phyloP scores from a whole-genome alignment of 176 grass and related monocot genomes.

The Oryza glaberrima region DNA sequence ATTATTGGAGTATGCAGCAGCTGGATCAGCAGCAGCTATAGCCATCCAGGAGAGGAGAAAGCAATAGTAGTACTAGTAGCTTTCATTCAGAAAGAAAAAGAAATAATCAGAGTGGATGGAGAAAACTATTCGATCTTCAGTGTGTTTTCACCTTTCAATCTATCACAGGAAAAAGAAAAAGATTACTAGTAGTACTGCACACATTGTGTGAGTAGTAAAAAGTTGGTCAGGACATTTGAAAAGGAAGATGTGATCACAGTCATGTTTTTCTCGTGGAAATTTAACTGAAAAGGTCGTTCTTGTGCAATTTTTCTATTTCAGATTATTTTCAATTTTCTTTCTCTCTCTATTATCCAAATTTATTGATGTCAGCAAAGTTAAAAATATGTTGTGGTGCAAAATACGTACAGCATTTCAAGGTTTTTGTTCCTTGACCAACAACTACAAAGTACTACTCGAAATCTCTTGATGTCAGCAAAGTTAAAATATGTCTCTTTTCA shows the following conservation, averaged over 20 bases:
- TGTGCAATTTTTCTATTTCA: not conserved
- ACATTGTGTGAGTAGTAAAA: not conserved
- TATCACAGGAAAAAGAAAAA: not conserved
- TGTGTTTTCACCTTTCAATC: conserved; percentile 1
- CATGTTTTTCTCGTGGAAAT: not conserved
- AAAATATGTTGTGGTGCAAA: not conserved
- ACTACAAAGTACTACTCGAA: too few relatives aligned
- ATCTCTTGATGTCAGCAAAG: too few relatives aligned
- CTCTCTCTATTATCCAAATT: not conserved
- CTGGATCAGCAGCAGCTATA: not conserved
- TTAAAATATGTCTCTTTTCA: too few relatives aligned
- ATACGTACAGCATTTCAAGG: not conserved
- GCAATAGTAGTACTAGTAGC: not conserved
- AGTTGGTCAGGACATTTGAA: not conserved
- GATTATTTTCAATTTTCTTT: not conserved
- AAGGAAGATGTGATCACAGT: not conserved
- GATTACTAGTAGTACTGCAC: not conserved
- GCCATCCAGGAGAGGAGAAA: not conserved
- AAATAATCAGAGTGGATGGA: not conserved
- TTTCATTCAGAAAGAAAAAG: not conserved
- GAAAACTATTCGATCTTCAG: not conserved
- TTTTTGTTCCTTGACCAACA: not conserved
- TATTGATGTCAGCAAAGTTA: not conserved
- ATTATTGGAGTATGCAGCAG: conserved; percentile 24
- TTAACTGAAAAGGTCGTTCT: not conserved